Evolutionary conservation across 805 yeast genomes (phyloP), one percentile per base, ranked within the genome.

Genomic region (Nakazawaea pomicola): DNA sequence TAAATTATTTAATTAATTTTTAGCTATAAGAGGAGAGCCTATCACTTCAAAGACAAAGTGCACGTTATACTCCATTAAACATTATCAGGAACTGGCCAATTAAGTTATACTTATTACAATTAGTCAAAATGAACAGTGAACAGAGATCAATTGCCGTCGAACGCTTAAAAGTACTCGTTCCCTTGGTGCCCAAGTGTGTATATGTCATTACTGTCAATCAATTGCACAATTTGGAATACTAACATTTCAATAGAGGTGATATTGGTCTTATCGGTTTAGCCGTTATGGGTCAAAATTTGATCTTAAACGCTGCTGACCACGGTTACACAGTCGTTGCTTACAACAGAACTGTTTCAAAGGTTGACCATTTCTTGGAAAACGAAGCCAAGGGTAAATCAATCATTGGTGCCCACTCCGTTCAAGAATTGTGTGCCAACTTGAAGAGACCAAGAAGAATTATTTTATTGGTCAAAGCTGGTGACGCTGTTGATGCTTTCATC

Each of bases 241-340:
- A 38, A 39, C 41, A n/a, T 46, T 47, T 18, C 18, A 21, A 30
- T 55, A 80, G 86, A 64, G 93, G 91, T 76, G 99, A 91, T 82
- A 81, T 91, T 68, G 99, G 97, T 70, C 86, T 91, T 67, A 90
- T 93, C 62, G 99, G 99, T 66, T 79, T 91, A 78, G 99, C 99
- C 83, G 99, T 91, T 55, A 91, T 91, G 99, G 99, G 99, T 70
- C 95, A 86, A 77, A 91, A 91, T 80, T 75, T 91, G 78, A 88
- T 91, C 65, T 78, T 91, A 54, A 91, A 91, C 70, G 95, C 95
- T 61, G 99, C 99, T 55, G 99, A 91, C 77, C 95, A 91, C 74
- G 97, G 97, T 46, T 91, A 78, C 77, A 88, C 96, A 52, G 98
- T 93, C 58, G 96, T 88, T 60, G 97, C 97, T 48, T 93, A 78